These are phyloP conservation scores for Suillus variegatus DNA, from an alignment of 768 basidiomycete genomes.

Conservation along the genomic window DNA sequence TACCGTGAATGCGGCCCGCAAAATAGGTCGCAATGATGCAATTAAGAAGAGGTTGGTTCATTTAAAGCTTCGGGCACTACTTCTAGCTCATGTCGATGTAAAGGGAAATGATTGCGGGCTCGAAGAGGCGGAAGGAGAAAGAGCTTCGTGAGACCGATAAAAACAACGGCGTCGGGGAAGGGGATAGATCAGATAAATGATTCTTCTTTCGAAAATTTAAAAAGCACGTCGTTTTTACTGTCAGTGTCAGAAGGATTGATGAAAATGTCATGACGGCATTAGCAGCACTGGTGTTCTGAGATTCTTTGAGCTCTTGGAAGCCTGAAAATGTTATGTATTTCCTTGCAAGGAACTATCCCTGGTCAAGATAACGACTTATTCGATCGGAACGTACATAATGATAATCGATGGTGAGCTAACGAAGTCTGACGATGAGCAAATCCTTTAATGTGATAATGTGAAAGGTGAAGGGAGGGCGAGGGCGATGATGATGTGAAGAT, in stretches of 20 bases:
- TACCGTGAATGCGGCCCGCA: slow-evolving; percentile 67
- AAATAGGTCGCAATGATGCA: slow-evolving; percentile 67
- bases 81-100: slow-evolving; percentile 3
- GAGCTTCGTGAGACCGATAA: slow-evolving; percentile 5
- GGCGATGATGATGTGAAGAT: neutral
- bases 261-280: neutral
- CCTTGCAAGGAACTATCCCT: neutral
- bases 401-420: neutral
- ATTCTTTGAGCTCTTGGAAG: neutral
- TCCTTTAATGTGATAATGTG: slow-evolving; percentile 2
- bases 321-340: neutral
- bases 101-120: slow-evolving; percentile 80
- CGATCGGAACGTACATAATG: neutral
- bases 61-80: slow-evolving; percentile 2
- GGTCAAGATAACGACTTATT: slow-evolving; percentile 5
- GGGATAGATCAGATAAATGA: neutral
- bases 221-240: neutral
- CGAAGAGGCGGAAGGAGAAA: slow-evolving; percentile 63
- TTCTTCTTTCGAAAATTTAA: neutral
- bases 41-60: slow-evolving; percentile 65
- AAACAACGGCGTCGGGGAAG: neutral
- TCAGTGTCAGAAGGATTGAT: neutral
- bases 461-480: slow-evolving; percentile 3
- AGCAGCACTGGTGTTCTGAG: neutral
- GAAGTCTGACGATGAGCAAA: neutral